Base-by-base conservation (phyloP, 768 basidiomycete genomes). In the Daedaleopsis sinensis region DNA sequence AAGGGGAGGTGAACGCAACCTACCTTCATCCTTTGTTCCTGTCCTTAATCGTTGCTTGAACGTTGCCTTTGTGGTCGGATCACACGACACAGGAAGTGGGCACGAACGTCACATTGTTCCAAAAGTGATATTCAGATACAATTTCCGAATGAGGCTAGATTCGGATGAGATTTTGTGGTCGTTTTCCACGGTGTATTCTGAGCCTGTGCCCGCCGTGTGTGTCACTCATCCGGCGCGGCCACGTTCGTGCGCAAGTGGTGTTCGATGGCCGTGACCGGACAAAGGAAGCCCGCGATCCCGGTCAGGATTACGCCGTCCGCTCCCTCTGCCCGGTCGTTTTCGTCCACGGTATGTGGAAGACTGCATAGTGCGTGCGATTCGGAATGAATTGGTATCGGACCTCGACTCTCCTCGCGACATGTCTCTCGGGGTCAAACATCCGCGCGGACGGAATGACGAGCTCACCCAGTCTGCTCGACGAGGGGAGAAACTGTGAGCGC, bases 341-440 rank as follows among this genome's bases (percentile, higher is more conserved):
- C 0, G 75, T 72, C 71, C 74, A 76, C 0, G 78, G 77, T 9
- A 79, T 74, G 42, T 71, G 73, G 21, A 64, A 68, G 9, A 62
- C 61, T 9, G 68, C 61, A 43, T 57, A 67, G 10, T 50, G 43
- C 1, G 55, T 36, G 1, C 59, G 55, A 42, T 55, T 44, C 16
- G 49, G 42, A 5, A 19, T 47, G 21, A 18, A n/a, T 6, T 12
- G 46, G 46, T 19, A 47, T 5, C 13, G 39, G 3, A 59, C 21
- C 0, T 13, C 13, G 3, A 21, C 18, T 0, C 58, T 32, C 12
- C 51, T 21, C 5, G 56, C n/a, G 1, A 63, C 58, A 50, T 63
- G 58, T 7, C 38, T 23, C 1, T 16, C n/a, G 8, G 47, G 27
- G 18, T 55, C 46, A 42, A 59, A 66, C n/a, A 4, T 19, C 18